Evolutionary conservation across 2,329 filamentous ascomycete genomes (phyloP).

Genomic region (Monosporascus sp.): DNA sequence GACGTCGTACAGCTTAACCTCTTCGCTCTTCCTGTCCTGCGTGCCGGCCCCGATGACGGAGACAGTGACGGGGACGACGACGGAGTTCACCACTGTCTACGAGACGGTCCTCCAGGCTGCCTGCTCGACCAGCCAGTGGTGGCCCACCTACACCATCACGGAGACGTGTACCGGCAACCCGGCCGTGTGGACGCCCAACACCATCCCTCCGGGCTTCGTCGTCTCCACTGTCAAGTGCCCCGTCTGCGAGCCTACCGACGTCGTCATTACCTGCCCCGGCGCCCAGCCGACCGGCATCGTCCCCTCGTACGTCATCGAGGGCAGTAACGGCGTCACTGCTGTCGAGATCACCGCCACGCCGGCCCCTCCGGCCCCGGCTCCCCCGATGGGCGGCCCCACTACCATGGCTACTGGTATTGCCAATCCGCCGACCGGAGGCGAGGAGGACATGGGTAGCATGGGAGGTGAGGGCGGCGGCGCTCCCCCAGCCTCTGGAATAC

Average conservation of each 20-base stretch:
- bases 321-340: constrained; percentile 31
- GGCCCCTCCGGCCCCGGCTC: constrained; percentile 2
- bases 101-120: constrained; percentile 31
- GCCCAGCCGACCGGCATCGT: constrained; percentile 21
- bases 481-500: background rate
- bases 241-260: constrained; percentile 25
- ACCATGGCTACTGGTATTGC: background rate
- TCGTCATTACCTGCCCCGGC: constrained; percentile 33
- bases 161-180: constrained; percentile 30
- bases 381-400: background rate
- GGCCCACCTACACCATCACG: constrained; percentile 36
- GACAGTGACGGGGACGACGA: constrained; percentile 17
- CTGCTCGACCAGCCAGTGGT: constrained; percentile 32
- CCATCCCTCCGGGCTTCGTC: constrained; percentile 33
- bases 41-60: constrained; percentile 19
- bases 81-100: constrained; percentile 33
- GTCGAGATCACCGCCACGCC: constrained; percentile 11
- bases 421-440: background rate
- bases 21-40: constrained; percentile 26
- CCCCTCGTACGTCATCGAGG: constrained; percentile 22
- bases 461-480: background rate
- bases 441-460: background rate
- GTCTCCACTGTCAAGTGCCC: constrained; percentile 32
- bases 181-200: constrained; percentile 21
- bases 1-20: constrained; percentile 22